Evolutionary conservation across 1,284 basidiomycete species (phyloP).

Genomic region (Trametes sp.): DNA sequence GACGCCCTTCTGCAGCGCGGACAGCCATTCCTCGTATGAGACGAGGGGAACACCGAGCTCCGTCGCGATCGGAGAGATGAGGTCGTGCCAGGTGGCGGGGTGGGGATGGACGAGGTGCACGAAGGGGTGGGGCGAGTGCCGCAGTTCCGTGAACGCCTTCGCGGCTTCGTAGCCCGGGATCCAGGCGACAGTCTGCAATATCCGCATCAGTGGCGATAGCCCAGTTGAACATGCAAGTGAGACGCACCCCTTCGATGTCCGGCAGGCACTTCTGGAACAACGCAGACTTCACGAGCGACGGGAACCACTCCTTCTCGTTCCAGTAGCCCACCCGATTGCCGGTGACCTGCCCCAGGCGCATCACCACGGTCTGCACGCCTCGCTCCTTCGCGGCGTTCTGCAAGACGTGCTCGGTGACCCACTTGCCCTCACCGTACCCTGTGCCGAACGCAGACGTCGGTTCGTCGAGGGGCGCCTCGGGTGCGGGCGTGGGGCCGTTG

Average conservation of each 20-base stretch:
- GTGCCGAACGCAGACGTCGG: constrained; percentile 40
- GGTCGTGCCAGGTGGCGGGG: constrained; percentile 29
- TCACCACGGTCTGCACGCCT: constrained; percentile 39
- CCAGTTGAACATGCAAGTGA: not conserved
- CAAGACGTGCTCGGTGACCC: constrained; percentile 46
- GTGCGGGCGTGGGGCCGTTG: constrained; percentile 11
- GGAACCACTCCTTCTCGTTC: constrained; percentile 54
- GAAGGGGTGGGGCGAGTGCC: constrained; percentile 21
- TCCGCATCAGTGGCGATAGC: not conserved
- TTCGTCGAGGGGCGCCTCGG: constrained; percentile 24
- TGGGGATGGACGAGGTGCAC: constrained; percentile 41
- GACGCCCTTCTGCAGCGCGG: constrained; percentile 22
- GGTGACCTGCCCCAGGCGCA: constrained; percentile 54
- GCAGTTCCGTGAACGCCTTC: constrained; percentile 33
- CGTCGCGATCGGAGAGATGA: constrained; percentile 30
- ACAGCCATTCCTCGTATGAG: constrained; percentile 34
- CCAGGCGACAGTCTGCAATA: constrained; percentile 32
- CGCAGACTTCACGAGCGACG: constrained; percentile 48
- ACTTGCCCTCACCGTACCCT: constrained; percentile 51
- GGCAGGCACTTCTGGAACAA: constrained; percentile 40
- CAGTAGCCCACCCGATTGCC: constrained; percentile 50
- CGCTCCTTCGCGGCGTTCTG: constrained; percentile 31
- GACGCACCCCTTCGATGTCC: constrained; percentile 29
- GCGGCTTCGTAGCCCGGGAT: constrained; percentile 35
- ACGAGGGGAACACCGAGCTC: constrained; percentile 34